Percentiles rank a stretch among this genome's conserved stretches.
These are phyloP conservation scores for Pulveroboletus ravenelii DNA, from an alignment of 768 basidiomycete genomes.

Conservation along the genomic window DNA sequence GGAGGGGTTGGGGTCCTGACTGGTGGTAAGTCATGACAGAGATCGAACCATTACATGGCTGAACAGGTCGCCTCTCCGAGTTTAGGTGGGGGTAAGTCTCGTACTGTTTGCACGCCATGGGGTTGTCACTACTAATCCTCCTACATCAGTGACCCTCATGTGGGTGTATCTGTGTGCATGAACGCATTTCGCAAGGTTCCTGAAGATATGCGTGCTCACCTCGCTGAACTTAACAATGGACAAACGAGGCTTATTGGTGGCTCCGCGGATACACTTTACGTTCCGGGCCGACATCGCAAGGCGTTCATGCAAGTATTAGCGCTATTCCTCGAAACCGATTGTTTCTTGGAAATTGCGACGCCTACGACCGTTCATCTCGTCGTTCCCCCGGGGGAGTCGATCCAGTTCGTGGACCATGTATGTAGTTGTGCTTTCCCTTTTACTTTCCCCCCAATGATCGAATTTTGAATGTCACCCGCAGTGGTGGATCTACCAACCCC, in stretches of 20 bases:
- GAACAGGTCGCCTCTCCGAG: neutral
- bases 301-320: constrained; percentile 40
- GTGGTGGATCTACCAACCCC: constrained; percentile 48
- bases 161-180: constrained; percentile 43
- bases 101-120: neutral
- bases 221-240: constrained; percentile 33
- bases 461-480: constrained; percentile 5
- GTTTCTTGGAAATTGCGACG: constrained; percentile 47
- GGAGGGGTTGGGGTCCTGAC: constrained; percentile 38
- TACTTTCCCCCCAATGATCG: neutral
- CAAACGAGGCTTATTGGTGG: constrained; percentile 42
- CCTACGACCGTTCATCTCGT: constrained; percentile 44
- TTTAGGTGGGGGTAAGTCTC: constrained; percentile 40
- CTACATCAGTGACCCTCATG: constrained; percentile 36
- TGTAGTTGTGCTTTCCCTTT: constrained; percentile 5
- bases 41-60: constrained; percentile 1
- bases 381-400: constrained; percentile 35
- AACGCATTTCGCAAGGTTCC: constrained; percentile 36
- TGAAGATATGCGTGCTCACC: constrained; percentile 31
- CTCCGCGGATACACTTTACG: constrained; percentile 46
- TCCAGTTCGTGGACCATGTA: constrained; percentile 46
- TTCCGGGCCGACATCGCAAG: constrained; percentile 38
- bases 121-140: neutral
- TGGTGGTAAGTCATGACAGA: constrained; percentile 38
- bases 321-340: constrained; percentile 43